Evolutionary conservation across 202 grass and related monocot species (phyloP).

Genomic region (Dendrocalamus latiflorus): DNA sequence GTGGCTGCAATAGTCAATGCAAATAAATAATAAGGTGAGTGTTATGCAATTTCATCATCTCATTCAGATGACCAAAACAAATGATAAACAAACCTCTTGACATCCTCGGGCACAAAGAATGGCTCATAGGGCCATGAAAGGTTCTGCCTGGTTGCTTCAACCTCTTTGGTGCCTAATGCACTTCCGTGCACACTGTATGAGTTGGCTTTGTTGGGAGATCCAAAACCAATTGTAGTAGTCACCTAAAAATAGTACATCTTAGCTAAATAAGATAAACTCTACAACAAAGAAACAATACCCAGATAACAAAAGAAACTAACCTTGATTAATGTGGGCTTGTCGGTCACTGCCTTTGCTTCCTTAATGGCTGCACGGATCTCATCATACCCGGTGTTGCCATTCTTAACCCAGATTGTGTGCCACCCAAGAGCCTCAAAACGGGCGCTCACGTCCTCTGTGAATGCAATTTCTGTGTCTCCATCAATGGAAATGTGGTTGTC

Average conservation of each 20-base stretch:
- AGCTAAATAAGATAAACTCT: not conserved
- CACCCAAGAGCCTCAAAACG: slow-evolving; percentile 80
- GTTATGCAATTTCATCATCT: slow-evolving; percentile 8
- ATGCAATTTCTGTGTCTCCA: slow-evolving; percentile 82
- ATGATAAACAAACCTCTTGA: slow-evolving; percentile 64
- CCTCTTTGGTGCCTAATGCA: slow-evolving; percentile 71
- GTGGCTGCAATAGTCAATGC: slow-evolving; percentile 45
- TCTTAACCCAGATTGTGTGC: slow-evolving; percentile 95
- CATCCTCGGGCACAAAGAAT: slow-evolving; percentile 84
- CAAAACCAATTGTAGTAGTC: slow-evolving; percentile 84
- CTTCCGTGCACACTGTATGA: slow-evolving; percentile 81
- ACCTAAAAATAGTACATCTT: slow-evolving; percentile 42
- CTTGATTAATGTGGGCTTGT: slow-evolving; percentile 86
- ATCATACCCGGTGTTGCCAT: slow-evolving; percentile 68
- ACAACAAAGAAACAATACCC: not conserved
- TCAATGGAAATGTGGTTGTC: slow-evolving; percentile 94
- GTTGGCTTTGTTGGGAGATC: slow-evolving; percentile 92
- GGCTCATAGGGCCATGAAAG: slow-evolving; percentile 81
- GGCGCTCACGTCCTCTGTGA: slow-evolving; percentile 72
- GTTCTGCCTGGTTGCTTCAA: slow-evolving; percentile 67
- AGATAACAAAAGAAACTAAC: slow-evolving; percentile 31
- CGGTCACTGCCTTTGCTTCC: slow-evolving; percentile 70
- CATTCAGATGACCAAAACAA: not conserved
- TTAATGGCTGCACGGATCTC: slow-evolving; percentile 81
- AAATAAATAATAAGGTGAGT: slow-evolving; percentile 9